These are phyloP conservation scores for Pseudodiploospora longispora DNA, from an alignment of 2,329 filamentous ascomycete genomes.

Conservation along the genomic window DNA sequence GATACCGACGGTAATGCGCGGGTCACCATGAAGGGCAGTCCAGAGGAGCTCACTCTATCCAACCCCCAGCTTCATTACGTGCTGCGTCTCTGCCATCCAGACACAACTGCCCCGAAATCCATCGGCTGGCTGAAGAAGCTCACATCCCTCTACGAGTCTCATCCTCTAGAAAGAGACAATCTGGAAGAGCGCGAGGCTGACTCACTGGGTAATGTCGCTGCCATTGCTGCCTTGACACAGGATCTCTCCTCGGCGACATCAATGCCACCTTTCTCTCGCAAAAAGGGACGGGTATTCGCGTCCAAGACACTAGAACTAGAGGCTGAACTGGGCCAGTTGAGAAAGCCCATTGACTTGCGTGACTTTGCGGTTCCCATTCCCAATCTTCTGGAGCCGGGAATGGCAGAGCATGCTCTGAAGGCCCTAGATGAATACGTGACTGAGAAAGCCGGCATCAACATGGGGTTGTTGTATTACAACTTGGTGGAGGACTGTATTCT, in stretches of 20 bases:
- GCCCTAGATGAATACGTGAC: conserved; percentile 28
- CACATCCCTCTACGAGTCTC: conserved; percentile 24
- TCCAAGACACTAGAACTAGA: conserved; percentile 24
- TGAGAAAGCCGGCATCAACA: conserved; percentile 28
- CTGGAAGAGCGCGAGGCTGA: conserved; percentile 25
- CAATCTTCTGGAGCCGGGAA: conserved; percentile 32
- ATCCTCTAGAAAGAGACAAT: conserved; percentile 25
- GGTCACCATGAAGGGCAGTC: conserved; percentile 32
- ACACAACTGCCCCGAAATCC: conserved; percentile 26
- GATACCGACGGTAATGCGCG: conserved; percentile 28
- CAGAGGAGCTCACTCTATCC: conserved; percentile 26
- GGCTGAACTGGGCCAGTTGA: conserved; percentile 29
- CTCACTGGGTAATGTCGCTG: conserved; percentile 27
- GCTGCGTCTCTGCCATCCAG: conserved; percentile 34
- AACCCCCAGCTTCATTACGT: conserved; percentile 36
- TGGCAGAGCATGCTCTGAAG: conserved; percentile 27
- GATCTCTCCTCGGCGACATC: conserved; percentile 25
- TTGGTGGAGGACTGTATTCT: conserved; percentile 29
- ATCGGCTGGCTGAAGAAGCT: conserved; percentile 34
- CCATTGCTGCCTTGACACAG: conserved; percentile 31
- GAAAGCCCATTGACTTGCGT: conserved; percentile 28
- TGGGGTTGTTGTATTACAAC: conserved; percentile 36
- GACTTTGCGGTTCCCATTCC: conserved; percentile 33
- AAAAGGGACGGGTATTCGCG: conserved; percentile 31
- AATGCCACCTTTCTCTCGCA: conserved; percentile 30